Conservation (phyloP, 306 rosid genomes). For the Ceratonia siliqua region DNA sequence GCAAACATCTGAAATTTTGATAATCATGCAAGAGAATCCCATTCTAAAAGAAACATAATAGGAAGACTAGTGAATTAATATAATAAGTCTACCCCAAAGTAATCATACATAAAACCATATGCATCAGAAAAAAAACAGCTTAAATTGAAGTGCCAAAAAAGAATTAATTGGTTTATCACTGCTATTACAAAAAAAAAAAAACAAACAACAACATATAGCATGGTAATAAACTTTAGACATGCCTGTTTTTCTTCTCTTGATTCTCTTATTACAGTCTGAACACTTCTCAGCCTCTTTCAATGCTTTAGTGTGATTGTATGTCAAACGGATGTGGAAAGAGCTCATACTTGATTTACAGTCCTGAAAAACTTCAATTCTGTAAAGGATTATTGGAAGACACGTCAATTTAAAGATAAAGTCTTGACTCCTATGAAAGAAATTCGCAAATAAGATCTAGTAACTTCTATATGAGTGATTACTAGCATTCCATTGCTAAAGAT, state of each 20-base stretch:
- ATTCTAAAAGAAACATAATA: not conserved
- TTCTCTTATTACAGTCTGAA: slow-evolving; percentile 36
- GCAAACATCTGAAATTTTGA: not conserved
- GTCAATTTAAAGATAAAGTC: not conserved
- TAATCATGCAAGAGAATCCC: not conserved
- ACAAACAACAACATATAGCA: not conserved
- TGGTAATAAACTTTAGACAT: slow-evolving; percentile 31
- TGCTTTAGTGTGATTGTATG: slow-evolving; percentile 47
- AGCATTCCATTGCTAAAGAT: not conserved
- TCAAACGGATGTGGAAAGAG: slow-evolving; percentile 66
- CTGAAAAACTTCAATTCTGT: slow-evolving; percentile 58
- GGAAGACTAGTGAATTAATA: not conserved
- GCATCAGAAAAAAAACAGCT: slow-evolving; percentile 3
- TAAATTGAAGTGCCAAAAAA: slow-evolving; percentile 1
- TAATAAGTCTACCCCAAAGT: not conserved
- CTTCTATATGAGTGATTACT: not conserved
- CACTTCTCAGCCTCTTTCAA: slow-evolving; percentile 38
- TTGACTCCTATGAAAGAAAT: not conserved
- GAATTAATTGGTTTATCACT: not conserved
- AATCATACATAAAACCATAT: not conserved
- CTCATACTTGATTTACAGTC: slow-evolving; percentile 57
- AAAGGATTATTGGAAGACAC: slow-evolving; percentile 14
- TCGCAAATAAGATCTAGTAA: not conserved
- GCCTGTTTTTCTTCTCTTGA: slow-evolving; percentile 80
- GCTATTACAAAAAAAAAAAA: not conserved